Conservation (phyloP, 306 rosid genomes). For the Astragalus membranaceus region DNA sequence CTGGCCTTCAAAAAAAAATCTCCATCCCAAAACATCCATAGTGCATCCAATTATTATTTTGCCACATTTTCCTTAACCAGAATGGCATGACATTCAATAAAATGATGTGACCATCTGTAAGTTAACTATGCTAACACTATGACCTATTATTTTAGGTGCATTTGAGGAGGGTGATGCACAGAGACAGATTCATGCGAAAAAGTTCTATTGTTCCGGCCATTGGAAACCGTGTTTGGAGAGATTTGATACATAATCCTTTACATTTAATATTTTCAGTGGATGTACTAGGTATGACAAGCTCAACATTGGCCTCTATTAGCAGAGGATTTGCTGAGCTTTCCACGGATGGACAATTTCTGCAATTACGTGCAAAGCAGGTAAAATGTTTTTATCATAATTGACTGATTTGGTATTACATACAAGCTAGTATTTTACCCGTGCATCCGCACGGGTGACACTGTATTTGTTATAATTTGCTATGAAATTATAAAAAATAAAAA, state of each 20-base stretch:
- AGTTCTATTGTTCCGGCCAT: conserved; percentile 81
- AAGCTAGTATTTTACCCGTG: no score
- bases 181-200: conserved; percentile 88
- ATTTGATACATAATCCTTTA: conserved; percentile 89
- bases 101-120: not conserved
- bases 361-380: conserved; percentile 95
- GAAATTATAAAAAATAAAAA: no score
- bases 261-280: conserved; percentile 90
- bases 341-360: conserved; percentile 89
- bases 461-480: no score
- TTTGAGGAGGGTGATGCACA: conserved; percentile 92
- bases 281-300: conserved; percentile 97
- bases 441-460: no score
- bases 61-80: not conserved
- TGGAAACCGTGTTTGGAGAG: conserved; percentile 94
- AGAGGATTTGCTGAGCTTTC: conserved; percentile 98
- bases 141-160: conserved; percentile 62
- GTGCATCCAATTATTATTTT: not conserved
- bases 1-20: not conserved
- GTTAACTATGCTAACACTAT: conserved; percentile 15
- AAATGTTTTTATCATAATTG: not conserved
- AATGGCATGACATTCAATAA: not conserved
- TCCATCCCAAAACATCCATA: not conserved
- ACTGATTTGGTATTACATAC: not conserved
- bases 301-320: conserved; percentile 90